Evolutionary conservation across 768 basidiomycete species (phyloP).

Genomic region (Astraeus odoratus): DNA sequence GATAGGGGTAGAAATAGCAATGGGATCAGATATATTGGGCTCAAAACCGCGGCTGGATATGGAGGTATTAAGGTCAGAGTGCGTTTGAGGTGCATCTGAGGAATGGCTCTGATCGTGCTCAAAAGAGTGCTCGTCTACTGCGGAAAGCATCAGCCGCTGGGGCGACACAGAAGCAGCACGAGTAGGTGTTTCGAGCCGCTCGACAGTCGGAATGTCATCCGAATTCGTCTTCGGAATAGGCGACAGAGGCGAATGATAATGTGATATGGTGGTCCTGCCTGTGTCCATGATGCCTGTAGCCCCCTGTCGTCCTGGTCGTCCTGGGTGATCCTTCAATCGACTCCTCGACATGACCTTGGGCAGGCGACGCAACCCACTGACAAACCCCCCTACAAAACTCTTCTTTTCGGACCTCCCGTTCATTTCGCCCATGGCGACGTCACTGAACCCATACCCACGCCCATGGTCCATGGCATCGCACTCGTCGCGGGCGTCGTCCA

Average conservation of each 20-base stretch:
- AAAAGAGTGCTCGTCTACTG: conserved; percentile 18
- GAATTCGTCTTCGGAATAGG: conserved; percentile 18
- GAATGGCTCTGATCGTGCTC: conserved; percentile 12
- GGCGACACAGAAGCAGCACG: conserved; percentile 22
- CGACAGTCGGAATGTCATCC: conserved; percentile 24
- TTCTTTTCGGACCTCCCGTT: conserved; percentile 26
- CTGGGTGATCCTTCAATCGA: conserved; percentile 18
- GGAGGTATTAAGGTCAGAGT: conserved; percentile 19
- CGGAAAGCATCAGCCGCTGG: conserved; percentile 18
- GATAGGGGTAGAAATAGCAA: conserved; percentile 25
- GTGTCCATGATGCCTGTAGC: conserved; percentile 5
- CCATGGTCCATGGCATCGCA: conserved; percentile 8
- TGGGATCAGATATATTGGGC: conserved; percentile 15
- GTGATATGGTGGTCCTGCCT: conserved; percentile 11
- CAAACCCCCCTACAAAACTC: conserved; percentile 25
- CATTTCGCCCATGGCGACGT: conserved; percentile 12
- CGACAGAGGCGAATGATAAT: conserved; percentile 15
- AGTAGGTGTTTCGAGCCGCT: conserved; percentile 19
- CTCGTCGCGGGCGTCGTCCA: conserved; percentile 20
- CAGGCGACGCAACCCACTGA: conserved; percentile 24
- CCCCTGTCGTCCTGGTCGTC: conserved; percentile 13
- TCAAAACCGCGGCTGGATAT: conserved; percentile 22
- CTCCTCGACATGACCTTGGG: conserved; percentile 29
- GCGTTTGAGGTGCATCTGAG: conserved; percentile 8
- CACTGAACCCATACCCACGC: conserved; percentile 20